phyloP scores from a whole-genome alignment of 1,139 yeast species.

The Protomyces gravidus region DNA sequence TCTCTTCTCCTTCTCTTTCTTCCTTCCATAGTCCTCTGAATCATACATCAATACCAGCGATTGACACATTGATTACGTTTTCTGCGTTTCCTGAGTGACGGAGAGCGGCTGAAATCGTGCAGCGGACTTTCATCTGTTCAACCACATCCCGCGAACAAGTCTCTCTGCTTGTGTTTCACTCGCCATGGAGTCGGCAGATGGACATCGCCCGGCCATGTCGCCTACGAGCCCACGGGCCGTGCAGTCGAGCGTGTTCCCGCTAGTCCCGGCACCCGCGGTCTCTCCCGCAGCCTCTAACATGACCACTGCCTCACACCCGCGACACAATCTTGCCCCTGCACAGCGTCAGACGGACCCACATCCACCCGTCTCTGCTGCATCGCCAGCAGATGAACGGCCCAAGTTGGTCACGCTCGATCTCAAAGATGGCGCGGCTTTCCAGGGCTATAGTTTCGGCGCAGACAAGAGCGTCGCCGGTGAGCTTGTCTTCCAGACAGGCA shows the following conservation, averaged over 20 bases:
- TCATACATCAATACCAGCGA: neutral
- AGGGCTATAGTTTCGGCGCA: conserved; percentile 98
- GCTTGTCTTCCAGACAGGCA: conserved; percentile 94
- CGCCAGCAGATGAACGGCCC: conserved; percentile 9
- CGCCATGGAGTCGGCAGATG: neutral
- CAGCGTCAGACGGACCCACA: conserved; percentile 1
- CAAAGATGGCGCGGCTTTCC: conserved; percentile 80
- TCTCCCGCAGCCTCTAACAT: neutral
- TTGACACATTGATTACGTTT: no score
- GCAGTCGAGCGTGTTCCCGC: neutral
- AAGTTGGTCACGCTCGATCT: conserved; percentile 55
- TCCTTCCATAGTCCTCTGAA: neutral
- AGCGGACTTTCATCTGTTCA: neutral
- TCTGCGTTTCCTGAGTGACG: no score
- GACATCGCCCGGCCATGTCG: neutral
- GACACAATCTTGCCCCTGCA: conserved; percentile 6
- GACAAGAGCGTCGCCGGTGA: conserved; percentile 88
- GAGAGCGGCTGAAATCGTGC: no score
- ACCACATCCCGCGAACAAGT: neutral
- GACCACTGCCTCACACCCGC: conserved; percentile 8
- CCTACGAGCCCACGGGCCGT: conserved; percentile 22
- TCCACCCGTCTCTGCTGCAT: conserved; percentile 20
- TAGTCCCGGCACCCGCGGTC: conserved; percentile 1
- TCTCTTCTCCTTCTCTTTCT: neutral
- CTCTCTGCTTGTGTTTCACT: no score